Evolutionary conservation across 2,329 filamentous ascomycete genomes (phyloP), one percentile per base, ranked within the genome.

Genomic region (Fusarium duplospermum): DNA sequence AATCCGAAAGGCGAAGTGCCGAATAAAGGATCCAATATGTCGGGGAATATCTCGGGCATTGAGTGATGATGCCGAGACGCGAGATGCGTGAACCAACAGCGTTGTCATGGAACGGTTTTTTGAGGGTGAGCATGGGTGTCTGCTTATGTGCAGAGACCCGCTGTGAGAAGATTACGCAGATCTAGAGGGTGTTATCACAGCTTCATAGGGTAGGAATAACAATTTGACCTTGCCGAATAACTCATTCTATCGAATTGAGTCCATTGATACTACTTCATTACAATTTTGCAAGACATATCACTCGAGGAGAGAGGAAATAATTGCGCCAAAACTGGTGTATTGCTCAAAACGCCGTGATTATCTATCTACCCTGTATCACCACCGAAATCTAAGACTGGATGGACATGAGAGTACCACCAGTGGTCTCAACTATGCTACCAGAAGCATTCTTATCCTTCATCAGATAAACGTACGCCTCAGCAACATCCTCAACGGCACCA

Each of bases 371-470:
- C 20, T 33, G 20, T n/a, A 38, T 36, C 3, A 20, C 4, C 22
- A 20, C 16, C 2, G 4, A 36, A 9, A 14, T 59, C 62, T 74
- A 75, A 22, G 72, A 63, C 50, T n/a, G n/a, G n/a, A 74, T 22
- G 14, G 72, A 75, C 50, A 74, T 22, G 18, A 74, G 24, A 22
- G 70, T 75, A 18, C 72, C 72, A 31, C 72, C 72, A 18, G 69
- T 75, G n/a, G 72, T 75, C 59, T 75, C 70, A 56, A 74, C 47
- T 50, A 74, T 54, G 22, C 71, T 74, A 33, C 75, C 75, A 18
- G 75, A 76, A 10, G 66, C 45, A 4, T 74, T 75, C 56, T 66
- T 62, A 35, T 77, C 74, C 70, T 77, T 77, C 74, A 77, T 77
- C n/a, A 68, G 31, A 27, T 77, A 77, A 22, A 77, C 20, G 63